These are phyloP conservation scores for Clathrus columnatus DNA, from an alignment of 768 basidiomycete genomes.

Conservation along the genomic window DNA sequence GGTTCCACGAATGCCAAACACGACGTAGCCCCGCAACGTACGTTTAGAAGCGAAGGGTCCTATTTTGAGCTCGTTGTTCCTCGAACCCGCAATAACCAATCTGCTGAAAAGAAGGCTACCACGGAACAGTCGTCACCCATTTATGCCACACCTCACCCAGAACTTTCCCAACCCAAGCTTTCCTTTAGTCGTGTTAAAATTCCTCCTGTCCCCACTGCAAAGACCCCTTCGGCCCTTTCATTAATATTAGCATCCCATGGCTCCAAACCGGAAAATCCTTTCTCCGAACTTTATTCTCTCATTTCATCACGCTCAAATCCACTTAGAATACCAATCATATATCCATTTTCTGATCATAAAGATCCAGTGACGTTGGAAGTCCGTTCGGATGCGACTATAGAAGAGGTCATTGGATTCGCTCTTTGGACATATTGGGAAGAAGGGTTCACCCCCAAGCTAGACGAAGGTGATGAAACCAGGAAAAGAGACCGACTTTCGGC, in stretches of 20 bases:
- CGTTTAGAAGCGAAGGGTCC: slow-evolving; percentile 28
- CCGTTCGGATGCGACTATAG: slow-evolving; percentile 80
- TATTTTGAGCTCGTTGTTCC: slow-evolving; percentile 53
- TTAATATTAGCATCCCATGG: slow-evolving; percentile 64
- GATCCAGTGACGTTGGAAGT: slow-evolving; percentile 68
- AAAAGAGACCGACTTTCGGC: slow-evolving; percentile 55
- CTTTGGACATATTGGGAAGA: slow-evolving; percentile 93
- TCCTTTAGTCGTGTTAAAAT: slow-evolving; percentile 48
- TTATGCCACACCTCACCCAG: background rate
- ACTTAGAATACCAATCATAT: slow-evolving; percentile 68
- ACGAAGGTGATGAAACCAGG: slow-evolving; percentile 65
- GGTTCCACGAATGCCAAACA: background rate
- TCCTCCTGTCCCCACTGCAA: slow-evolving; percentile 17
- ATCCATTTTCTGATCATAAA: slow-evolving; percentile 61
- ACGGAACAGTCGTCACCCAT: slow-evolving; percentile 9
- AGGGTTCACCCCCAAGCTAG: slow-evolving; percentile 67
- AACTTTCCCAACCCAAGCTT: slow-evolving; percentile 10
- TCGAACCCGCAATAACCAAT: background rate
- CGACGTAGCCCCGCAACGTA: slow-evolving; percentile 20
- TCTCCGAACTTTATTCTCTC: slow-evolving; percentile 76
- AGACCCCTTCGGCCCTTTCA: slow-evolving; percentile 52
- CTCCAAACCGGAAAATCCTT: slow-evolving; percentile 66
- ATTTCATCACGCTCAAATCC: slow-evolving; percentile 66
- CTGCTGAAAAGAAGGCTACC: slow-evolving; percentile 1
- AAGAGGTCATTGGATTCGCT: slow-evolving; percentile 92